Evolutionary conservation across 1,139 yeast species (phyloP).

Genomic region (Ashbya aceris): DNA sequence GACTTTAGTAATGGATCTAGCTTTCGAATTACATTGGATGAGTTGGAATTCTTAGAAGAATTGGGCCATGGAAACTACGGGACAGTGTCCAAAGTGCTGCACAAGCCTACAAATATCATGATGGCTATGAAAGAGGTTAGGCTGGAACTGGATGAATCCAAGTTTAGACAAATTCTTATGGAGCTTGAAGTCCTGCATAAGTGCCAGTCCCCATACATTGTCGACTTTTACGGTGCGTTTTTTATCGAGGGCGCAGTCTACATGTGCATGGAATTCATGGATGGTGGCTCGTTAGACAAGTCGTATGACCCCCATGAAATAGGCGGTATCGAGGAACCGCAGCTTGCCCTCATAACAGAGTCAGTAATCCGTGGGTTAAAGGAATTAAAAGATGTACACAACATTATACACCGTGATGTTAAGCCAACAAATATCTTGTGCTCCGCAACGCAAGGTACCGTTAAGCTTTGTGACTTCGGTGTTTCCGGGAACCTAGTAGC

Average conservation of each 20-base stretch:
- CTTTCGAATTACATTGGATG: conserved; percentile 79
- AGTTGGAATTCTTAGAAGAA: conserved; percentile 75
- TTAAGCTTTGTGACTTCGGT: conserved; percentile 93
- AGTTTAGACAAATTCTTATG: conserved; percentile 89
- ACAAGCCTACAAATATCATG: conserved; percentile 83
- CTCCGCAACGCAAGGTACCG: conserved; percentile 65
- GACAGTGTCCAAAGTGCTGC: conserved; percentile 83
- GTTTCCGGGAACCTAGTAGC: conserved; percentile 94
- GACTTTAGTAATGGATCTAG: conserved; percentile 84
- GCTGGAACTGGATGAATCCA: conserved; percentile 80
- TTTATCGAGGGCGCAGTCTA: conserved; percentile 97
- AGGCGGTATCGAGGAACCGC: conserved; percentile 73
- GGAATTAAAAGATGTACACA: conserved; percentile 78
- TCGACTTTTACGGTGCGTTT: conserved; percentile 94
- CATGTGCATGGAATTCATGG: conserved; percentile 98
- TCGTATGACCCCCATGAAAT: conserved; percentile 48
- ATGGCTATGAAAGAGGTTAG: conserved; percentile 98
- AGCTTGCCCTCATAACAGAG: conserved; percentile 73
- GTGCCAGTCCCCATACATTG: conserved; percentile 82
- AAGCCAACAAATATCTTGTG: conserved; percentile 92
- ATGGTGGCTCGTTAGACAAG: conserved; percentile 90
- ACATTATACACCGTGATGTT: conserved; percentile 93
- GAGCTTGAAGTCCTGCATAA: conserved; percentile 88
- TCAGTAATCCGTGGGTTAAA: conserved; percentile 75
- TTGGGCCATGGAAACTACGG: conserved; percentile 95